Base-by-base conservation (phyloP, 345 rosid species). In the Carallia brachiata region DNA sequence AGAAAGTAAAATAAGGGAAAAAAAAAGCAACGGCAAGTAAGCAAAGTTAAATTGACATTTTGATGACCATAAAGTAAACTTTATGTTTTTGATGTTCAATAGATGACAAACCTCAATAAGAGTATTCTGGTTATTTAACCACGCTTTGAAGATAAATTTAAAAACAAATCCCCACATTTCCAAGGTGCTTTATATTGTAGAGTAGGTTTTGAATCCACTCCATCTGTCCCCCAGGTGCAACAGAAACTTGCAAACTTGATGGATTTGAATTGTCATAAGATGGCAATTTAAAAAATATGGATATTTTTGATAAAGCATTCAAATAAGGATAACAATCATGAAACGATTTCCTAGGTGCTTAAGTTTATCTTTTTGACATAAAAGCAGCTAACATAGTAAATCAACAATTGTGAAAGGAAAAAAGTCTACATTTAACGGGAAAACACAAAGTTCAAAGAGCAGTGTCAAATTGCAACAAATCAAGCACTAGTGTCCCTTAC, bases 181-280 rank as follows among this genome's bases (percentile, higher is more conserved):
- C 84, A 95, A 60, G 44, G 97, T 83, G 78, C 99, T 86, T 71
- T 95, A 97, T 71, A 95, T 82, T 1, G 95, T 91, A 6, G 99
- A 92, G 72, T 95, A 95, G 52, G 96, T 89, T 83, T 92, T 92
- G 85, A 95, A 95, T 80, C 97, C 85, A 83, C 77, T 89, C 99
- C 99, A 95, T 19, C 96, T 87, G 56, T 23, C 99, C 97, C 53
- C 97, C 97, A 48, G 97, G 92, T 63, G 93, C 89, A 77, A 95
- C 92, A 74, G 99, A 95, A 66, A 92, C 99, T 97, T 95, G 77
- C 65, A 77, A 78, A 52, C 75, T 54, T 54, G 47, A n/a, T 56
- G 66, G 9, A 48, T 23, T 23, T 23, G 23, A 23, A 23, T 23
- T 23, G 23, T 23, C 23, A 23, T 23, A 23, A 23, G 23, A 52